These are phyloP conservation scores for Zoysia pacifica DNA, from an alignment of 176 grass and related monocot species.

Conservation along the genomic window DNA sequence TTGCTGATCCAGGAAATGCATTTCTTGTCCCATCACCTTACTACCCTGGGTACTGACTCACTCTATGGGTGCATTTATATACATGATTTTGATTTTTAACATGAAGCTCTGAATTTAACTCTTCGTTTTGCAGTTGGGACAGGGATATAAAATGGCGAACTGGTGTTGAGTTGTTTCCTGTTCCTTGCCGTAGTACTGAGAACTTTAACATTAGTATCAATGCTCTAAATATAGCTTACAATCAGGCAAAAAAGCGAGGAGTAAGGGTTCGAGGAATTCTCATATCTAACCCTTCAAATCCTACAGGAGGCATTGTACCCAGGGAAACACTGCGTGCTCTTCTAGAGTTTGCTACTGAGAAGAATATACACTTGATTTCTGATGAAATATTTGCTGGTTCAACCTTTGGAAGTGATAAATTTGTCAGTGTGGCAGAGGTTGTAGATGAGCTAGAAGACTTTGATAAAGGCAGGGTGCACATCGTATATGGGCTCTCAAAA, in stretches of 20 bases:
- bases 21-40: constrained; percentile 98
- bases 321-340: constrained; percentile 69
- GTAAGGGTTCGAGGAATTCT: constrained; percentile 86
- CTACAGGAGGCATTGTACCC: constrained; percentile 77
- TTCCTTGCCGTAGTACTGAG: constrained; percentile 89
- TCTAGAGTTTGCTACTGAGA: constrained; percentile 72
- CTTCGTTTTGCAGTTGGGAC: constrained; percentile 67
- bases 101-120: neutral
- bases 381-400: constrained; percentile 97
- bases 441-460: constrained; percentile 61
- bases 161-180: constrained; percentile 85
- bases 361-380: constrained; percentile 97
- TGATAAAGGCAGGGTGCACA: constrained; percentile 88
- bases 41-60: constrained; percentile 70
- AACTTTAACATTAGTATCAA: constrained; percentile 81
- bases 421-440: constrained; percentile 73
- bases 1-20: constrained; percentile 95
- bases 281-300: constrained; percentile 87
- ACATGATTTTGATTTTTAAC: constrained; percentile 2
- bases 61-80: constrained; percentile 1
- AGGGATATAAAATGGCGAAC: constrained; percentile 89
- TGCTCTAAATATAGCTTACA: constrained; percentile 84
- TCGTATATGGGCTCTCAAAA: constrained; percentile 88
- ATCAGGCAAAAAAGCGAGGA: constrained; percentile 85
- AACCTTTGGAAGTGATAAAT: constrained; percentile 58